Percentiles rank a stretch among this genome's conserved stretches.
phyloP scores from a whole-genome alignment of 345 rosid species.

The Citrus hindsii region DNA sequence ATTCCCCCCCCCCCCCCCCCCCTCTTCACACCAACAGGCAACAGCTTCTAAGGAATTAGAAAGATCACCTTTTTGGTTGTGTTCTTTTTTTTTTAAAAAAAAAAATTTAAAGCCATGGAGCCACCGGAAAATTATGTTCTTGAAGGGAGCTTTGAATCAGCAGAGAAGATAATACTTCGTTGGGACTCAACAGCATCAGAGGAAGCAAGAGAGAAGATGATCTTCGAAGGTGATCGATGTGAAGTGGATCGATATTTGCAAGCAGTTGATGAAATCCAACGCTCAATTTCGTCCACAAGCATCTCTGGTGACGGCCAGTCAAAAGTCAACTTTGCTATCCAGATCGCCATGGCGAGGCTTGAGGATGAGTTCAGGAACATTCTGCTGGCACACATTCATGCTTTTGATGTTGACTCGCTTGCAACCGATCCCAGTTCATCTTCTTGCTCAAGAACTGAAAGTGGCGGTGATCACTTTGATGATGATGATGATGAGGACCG shows the following conservation, averaged over 20 bases:
- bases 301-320: conserved; percentile 37
- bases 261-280: conserved; percentile 92
- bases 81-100: conserved; percentile 3
- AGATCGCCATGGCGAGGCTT: conserved; percentile 98
- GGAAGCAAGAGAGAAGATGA: conserved; percentile 82
- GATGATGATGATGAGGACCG: background rate
- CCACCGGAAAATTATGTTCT: conserved; percentile 35
- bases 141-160: conserved; percentile 41
- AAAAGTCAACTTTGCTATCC: conserved; percentile 60
- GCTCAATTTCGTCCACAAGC: conserved; percentile 40
- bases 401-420: conserved; percentile 61
- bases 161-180: conserved; percentile 71
- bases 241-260: conserved; percentile 77
- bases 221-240: conserved; percentile 66
- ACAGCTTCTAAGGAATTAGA: background rate
- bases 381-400: conserved; percentile 54
- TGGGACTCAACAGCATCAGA: conserved; percentile 94
- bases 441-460: conserved; percentile 9
- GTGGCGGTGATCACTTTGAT: background rate
- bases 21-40: background rate
- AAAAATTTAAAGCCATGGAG: conserved; percentile 39
- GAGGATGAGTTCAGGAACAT: conserved; percentile 94
- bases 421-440: conserved; percentile 35
- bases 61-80: conserved; percentile 5
- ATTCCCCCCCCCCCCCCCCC: background rate